A percentile compares a stretch with the other conserved stretches of the same genome.
Evolutionary conservation across 73 alveolate species (phyloP).

Genomic region (Blepharisma japonicum): DNA sequence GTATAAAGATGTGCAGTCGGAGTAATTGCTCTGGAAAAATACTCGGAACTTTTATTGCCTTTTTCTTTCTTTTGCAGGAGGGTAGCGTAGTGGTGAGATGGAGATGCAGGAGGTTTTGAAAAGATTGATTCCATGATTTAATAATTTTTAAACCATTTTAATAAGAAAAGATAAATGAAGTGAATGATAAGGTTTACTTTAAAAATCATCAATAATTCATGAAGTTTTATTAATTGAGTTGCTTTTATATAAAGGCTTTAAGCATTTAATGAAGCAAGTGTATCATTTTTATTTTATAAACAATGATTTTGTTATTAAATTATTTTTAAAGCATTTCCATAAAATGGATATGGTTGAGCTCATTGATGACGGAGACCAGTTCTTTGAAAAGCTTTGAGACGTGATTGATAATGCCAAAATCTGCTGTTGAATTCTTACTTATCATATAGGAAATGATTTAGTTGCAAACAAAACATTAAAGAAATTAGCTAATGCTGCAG

Average conservation of each 20-base stretch:
- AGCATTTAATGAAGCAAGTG: no score
- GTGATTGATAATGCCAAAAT: slow-evolving; percentile 14
- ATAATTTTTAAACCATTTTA: no score
- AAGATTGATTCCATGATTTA: slow-evolving; percentile 9
- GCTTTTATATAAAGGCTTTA: no score
- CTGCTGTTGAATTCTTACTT: slow-evolving; percentile 35
- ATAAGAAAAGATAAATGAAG: no score
- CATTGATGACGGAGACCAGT: slow-evolving; percentile 15
- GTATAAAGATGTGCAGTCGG: slow-evolving; percentile 2
- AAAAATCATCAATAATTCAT: no score
- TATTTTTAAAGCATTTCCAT: no score
- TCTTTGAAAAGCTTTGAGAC: slow-evolving; percentile 16
- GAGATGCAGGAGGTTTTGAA: slow-evolving; percentile 28
- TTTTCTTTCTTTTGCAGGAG: slow-evolving; percentile 18
- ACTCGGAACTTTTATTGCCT: not conserved
- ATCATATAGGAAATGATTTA: slow-evolving; percentile 26
- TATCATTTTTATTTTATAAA: no score
- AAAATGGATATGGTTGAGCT: not conserved
- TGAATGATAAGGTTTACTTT: no score
- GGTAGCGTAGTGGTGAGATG: slow-evolving; percentile 16
- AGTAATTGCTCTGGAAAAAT: slow-evolving; percentile 7
- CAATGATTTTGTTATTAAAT: no score
- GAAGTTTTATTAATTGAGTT: no score
- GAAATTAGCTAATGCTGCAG: slow-evolving; percentile 37
- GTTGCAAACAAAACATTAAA: slow-evolving; percentile 34